Conservation (phyloP, 352 stramenopile species). For the Aphanomyces astaci region DNA sequence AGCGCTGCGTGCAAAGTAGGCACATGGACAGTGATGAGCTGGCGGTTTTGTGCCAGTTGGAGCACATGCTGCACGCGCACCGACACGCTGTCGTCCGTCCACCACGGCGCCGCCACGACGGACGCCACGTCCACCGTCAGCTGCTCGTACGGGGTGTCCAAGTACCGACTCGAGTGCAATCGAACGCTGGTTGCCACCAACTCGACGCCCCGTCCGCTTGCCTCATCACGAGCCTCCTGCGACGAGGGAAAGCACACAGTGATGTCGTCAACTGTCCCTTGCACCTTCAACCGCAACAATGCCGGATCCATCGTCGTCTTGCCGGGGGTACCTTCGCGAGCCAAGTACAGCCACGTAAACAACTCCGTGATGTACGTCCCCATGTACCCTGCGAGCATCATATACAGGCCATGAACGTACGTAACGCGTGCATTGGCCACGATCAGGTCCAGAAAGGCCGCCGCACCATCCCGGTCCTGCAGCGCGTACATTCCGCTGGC, state of each 20-base stretch:
- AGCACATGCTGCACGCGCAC: background rate
- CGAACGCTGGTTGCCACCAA: background rate
- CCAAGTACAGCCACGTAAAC: conserved; percentile 21
- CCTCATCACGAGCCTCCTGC: background rate
- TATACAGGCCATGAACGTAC: background rate
- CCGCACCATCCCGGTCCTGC: background rate
- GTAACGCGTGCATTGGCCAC: background rate
- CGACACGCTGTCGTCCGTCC: background rate
- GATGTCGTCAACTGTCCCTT: background rate
- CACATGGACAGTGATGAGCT: background rate
- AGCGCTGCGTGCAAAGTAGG: background rate
- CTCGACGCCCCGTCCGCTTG: background rate
- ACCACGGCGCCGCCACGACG: background rate
- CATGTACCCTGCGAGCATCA: background rate
- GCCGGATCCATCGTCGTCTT: background rate
- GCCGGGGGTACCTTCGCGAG: conserved; percentile 12
- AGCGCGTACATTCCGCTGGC: background rate
- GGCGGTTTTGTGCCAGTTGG: background rate
- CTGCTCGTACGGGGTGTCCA: conserved; percentile 5
- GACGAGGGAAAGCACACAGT: background rate
- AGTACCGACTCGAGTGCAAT: background rate
- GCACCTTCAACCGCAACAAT: conserved; percentile 4
- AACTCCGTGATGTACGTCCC: background rate
- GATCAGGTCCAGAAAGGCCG: background rate
- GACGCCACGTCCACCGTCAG: background rate